phyloP scores from a whole-genome alignment of 225 moss, liverwort and hornwort species.

The Sphagnum tenellum region DNA sequence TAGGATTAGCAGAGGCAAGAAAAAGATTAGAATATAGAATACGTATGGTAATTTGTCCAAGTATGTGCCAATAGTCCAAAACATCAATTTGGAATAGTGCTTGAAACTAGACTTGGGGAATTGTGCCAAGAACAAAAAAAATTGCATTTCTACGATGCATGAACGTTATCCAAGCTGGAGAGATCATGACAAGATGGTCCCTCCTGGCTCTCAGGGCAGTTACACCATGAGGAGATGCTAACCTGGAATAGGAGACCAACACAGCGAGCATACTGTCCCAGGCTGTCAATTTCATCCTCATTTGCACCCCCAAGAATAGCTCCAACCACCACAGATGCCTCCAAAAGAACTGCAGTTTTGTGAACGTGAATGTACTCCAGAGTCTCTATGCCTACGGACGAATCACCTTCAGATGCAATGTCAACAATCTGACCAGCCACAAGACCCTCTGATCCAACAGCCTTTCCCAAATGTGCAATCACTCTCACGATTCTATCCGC shows the following conservation, averaged over 20 bases:
- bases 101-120: no score
- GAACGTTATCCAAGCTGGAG: no score
- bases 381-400: slow-evolving; percentile 12
- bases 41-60: no score
- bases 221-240: no score
- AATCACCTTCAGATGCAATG: slow-evolving; percentile 21
- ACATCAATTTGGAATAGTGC: no score
- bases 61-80: no score
- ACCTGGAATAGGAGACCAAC: slow-evolving; percentile 36
- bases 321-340: slow-evolving; percentile 30
- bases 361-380: slow-evolving; percentile 36
- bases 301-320: slow-evolving; percentile 27
- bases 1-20: neutral
- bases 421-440: slow-evolving; percentile 37
- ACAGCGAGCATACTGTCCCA: slow-evolving; percentile 18
- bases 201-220: no score
- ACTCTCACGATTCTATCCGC: slow-evolving; percentile 24
- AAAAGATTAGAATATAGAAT: no score
- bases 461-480: slow-evolving; percentile 23
- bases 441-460: slow-evolving; percentile 30
- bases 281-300: slow-evolving; percentile 25
- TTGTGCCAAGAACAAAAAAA: no score
- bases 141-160: no score
- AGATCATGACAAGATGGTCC: no score
- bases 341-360: slow-evolving; percentile 25